Percentiles rank a stretch among this genome's conserved stretches.
Evolutionary conservation across 2,329 filamentous ascomycete genomes (phyloP).

Genomic region (Arthrobotrys entomopaga): DNA sequence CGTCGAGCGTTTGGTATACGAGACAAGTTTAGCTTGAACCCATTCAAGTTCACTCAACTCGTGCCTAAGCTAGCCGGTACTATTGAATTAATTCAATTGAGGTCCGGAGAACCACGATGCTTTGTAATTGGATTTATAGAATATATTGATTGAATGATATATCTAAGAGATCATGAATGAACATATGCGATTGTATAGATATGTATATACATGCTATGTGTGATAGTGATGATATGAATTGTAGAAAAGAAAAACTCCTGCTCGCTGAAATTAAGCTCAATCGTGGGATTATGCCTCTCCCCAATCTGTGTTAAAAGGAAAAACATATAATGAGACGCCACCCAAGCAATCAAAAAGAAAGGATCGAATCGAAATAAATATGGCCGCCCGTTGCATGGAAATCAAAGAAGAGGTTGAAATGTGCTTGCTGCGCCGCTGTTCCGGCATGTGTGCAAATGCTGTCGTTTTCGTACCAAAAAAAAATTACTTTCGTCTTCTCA

Average conservation of each 20-base stretch:
- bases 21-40: too few species aligned
- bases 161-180: slow-evolving; percentile 12
- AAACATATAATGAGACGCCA: slow-evolving; percentile 16
- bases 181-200: slow-evolving; percentile 20
- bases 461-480: slow-evolving; percentile 15
- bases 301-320: background rate
- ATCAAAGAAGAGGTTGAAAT: slow-evolving; percentile 9
- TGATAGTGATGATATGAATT: background rate
- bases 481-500: slow-evolving; percentile 50
- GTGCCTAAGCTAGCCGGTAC: too few species aligned
- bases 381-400: slow-evolving; percentile 19
- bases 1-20: too few species aligned
- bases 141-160: slow-evolving; percentile 1
- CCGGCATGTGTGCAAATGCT: slow-evolving; percentile 26
- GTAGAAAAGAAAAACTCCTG: slow-evolving; percentile 45
- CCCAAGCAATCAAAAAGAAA: slow-evolving; percentile 21
- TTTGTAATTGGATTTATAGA: background rate
- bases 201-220: background rate
- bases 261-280: slow-evolving; percentile 26
- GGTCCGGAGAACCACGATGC: background rate
- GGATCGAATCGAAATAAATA: background rate
- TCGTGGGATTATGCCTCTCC: background rate
- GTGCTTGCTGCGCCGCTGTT: slow-evolving; percentile 25
- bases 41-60: too few species aligned
- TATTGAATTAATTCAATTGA: too few species aligned